Evolutionary conservation across 495 filamentous ascomycete genomes (phyloP), one percentile per base, ranked within the genome.

Genomic region (Aspergillus nanangensis): DNA sequence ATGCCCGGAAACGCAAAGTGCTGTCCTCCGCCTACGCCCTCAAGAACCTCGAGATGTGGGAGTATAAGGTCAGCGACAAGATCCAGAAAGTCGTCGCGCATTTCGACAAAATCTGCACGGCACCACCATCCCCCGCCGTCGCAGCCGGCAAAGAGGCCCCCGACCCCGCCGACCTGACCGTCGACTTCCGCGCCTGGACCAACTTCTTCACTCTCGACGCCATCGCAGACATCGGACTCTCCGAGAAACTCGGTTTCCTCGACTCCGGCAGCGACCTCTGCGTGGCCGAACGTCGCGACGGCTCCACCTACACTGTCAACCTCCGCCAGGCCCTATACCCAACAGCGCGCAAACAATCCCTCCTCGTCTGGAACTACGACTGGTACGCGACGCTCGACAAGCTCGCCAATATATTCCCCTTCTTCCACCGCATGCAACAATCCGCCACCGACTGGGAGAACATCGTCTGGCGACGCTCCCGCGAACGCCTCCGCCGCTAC

Each of bases 1-100:
- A 77, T 41, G 61, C 67, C 23, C 56, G 67, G 23, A 77, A 77
- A 56, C 65, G 76, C n/a, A 72, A 70, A 49, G 57, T 78, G 0
- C 61, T 80, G 5, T 72, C 76, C 0, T 63, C 61, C 1, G 77
- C 76, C 3, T 81, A 76, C 49, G 74, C 77, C 0, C 49, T 77
- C 33, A 76, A 76, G 65, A 76, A 78, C 49, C 57, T 79, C 10
- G 74, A 77, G 53, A 63, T 60, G 8, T 80, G 76, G 75, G 77
- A 81, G 47, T 62, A 64, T 62, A 79, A 78, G 47, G 73, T 79
- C 24, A 71, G 70, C 15, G 76, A 79, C 53, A 79, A 74, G 51
- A 59, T 69, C 0, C 48, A 63, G n/a, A 55, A 68, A 19, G 55
- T 75, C 39, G 56, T 77, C 48, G 56, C 56, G 13, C 61, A 61